A percentile compares a stretch with the other conserved stretches of the same genome.
These are phyloP conservation scores for Lactuca saligna DNA, from an alignment of 129 eudicot genomes.

Conservation along the genomic window DNA sequence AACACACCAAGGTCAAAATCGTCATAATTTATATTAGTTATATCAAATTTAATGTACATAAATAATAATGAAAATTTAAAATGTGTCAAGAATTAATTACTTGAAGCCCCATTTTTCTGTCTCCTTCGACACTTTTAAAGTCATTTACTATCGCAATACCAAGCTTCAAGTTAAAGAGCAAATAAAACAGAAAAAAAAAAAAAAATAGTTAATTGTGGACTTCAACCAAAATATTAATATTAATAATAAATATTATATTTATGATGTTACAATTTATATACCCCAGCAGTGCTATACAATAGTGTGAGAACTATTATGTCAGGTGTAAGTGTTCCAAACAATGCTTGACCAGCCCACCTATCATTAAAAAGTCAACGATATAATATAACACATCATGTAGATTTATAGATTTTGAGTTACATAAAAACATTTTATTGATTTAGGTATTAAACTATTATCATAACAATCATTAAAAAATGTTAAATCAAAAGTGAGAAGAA, in stretches of 20 bases:
- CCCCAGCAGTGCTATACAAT: slow-evolving; percentile 96
- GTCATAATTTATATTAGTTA: neutral
- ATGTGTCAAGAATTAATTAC: slow-evolving; percentile 30
- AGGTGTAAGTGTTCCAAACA: slow-evolving; percentile 91
- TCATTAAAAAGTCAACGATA: slow-evolving; percentile 8
- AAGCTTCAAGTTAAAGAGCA: slow-evolving; percentile 46
- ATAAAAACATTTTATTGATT: too few species aligned
- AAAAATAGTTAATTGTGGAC: slow-evolving; percentile 5
- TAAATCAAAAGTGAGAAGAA: neutral
- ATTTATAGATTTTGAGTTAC: neutral
- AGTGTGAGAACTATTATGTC: slow-evolving; percentile 86
- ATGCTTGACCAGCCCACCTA: slow-evolving; percentile 99
- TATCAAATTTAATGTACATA: neutral
- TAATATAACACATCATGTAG: neutral
- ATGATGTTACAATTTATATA: slow-evolving; percentile 31
- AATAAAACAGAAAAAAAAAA: slow-evolving; percentile 8
- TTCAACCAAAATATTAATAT: slow-evolving; percentile 5
- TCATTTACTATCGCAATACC: slow-evolving; percentile 97
- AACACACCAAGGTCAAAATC: slow-evolving; percentile 20
- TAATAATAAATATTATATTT: slow-evolving; percentile 1
- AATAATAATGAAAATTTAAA: slow-evolving; percentile 7
- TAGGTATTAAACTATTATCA: too few species aligned
- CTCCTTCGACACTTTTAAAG: slow-evolving; percentile 97
- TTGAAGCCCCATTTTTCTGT: slow-evolving; percentile 91
- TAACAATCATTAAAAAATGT: too few species aligned